Evolutionary conservation across 148 eudicot genomes (phyloP), one percentile per base, ranked within the genome.

Genomic region (Suaeda aralocaspica): DNA sequence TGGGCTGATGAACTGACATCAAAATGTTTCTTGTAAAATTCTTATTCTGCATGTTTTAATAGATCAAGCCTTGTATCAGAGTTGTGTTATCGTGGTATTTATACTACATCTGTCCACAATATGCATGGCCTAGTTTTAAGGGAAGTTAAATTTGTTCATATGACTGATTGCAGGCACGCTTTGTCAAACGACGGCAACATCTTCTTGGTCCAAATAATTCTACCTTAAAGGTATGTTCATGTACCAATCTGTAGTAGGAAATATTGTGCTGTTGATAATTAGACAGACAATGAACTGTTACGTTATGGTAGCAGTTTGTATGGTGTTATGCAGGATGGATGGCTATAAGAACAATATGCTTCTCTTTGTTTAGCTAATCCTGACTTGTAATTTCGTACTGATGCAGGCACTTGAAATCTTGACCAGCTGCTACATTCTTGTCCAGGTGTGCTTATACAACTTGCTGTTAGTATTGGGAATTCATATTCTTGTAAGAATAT

Each of bases 361-460:
- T 36, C 8, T 36, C 41, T 36, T 4, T 36, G n/a, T 36, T 36
- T 8, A 36, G 41, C 8, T 36, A 36, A 36, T 36, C 41, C 70
- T 28, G 30, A 10, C 62, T 65, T 42, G 28, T 0, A 2, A 41
- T 66, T 66, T 29, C 72, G 15, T 39, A n/a, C 30, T 68, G 63
- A 59, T 79, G 86, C 87, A 94, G 99, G 99, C 96, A n/a, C 87
- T 94, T 77, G 99, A 94, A 81, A 91, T 94, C 69, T 77, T 94
- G 82, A 91, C 96, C 10, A 88, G 97, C 30, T 94, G 99, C 89
- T 94, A 91, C 80, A 94, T 94, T 70, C 96, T 91, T 36, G 90
- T 94, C 81, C 92, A 94, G 99, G 99, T 94, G 55, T 73, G 68
- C 25, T 41, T 67, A 44, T 18, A 8, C 33, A 16, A 56, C 65